Conservation (phyloP, 1,284 basidiomycete species). For the Marasmius fiardii region DNA sequence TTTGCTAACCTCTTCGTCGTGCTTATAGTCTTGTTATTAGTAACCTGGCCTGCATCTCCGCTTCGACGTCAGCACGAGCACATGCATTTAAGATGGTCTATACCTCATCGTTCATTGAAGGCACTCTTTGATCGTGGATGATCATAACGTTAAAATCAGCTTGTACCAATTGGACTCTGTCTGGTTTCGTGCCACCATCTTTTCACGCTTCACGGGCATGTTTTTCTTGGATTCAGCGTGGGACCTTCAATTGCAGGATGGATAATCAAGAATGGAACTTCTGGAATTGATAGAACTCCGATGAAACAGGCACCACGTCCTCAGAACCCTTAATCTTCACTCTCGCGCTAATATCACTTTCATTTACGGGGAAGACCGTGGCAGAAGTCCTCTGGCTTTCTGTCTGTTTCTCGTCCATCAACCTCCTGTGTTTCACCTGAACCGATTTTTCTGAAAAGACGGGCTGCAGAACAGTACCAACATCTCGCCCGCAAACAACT, state of each 20-base stretch:
- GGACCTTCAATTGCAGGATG: conserved; percentile 74
- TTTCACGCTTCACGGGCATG: conserved; percentile 77
- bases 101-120: conserved; percentile 79
- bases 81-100: conserved; percentile 71
- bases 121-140: conserved; percentile 86
- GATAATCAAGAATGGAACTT: conserved; percentile 56
- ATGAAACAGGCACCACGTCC: conserved; percentile 6
- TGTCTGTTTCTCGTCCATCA: conserved; percentile 41
- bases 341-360: neutral
- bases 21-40: conserved; percentile 32
- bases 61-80: conserved; percentile 65
- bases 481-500: conserved; percentile 17
- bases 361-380: conserved; percentile 27
- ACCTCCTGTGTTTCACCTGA: conserved; percentile 60
- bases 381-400: conserved; percentile 62
- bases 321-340: neutral
- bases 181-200: conserved; percentile 78
- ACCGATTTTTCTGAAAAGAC: conserved; percentile 47
- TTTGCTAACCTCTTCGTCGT: conserved; percentile 11
- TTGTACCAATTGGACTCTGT: conserved; percentile 80
- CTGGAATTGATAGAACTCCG: conserved; percentile 18
- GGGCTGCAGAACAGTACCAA: conserved; percentile 27
- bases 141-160: conserved; percentile 76
- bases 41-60: conserved; percentile 76
- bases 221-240: conserved; percentile 67